Base-by-base conservation (phyloP, 2,329 filamentous ascomycete species). In the Aspergillus thermomutatus region DNA sequence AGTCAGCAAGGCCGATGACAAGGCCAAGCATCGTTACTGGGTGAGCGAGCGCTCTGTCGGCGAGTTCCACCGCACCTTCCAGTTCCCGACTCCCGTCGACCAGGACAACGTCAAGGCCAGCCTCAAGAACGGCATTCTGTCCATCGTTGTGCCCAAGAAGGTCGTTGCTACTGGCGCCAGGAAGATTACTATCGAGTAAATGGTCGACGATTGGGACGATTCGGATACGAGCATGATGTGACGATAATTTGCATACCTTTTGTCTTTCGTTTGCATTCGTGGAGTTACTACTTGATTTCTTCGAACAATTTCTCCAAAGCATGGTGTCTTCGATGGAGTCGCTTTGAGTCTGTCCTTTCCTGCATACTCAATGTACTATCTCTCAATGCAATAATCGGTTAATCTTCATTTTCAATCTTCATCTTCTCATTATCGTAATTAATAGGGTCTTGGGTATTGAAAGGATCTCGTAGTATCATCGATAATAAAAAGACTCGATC, bases 51-150 rank as follows among this genome's bases (percentile, higher is more conserved):
- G 84, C 63, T 79, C 78, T 0, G 75, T 84, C 11, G 84, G 84
- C 61, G 79, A 82, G 53, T 87, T 87, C 74, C 78, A 81, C 58
- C 80, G 84, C 64, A 78, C 76, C 49, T 87, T 87, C 72, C 77
- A 72, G 57, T 87, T 87, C 76, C 83, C 84, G 1, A 72, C 74
- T 2, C 75, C 79, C 31, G 80, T 87, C 51, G 79, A 86, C 61
- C 83, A 85, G 66, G 83, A 87, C 31, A 75, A 72, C n/a, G 84
- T 87, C 64, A 84, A 80, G 72, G 84, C 84, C 21, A 81, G 73
- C 53, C 68, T 87, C 70, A 86, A 83, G 76, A 80, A 87, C 64
- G 84, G 84, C 10, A 79, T 87, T 53, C 71, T 87, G 53, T 80
- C 74, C 54, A 78, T 87, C 45, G 65, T 80, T 5, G 79, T 87